These are phyloP conservation scores for Penicillium egyptiacum DNA, from an alignment of 495 filamentous ascomycete genomes.

Conservation along the genomic window DNA sequence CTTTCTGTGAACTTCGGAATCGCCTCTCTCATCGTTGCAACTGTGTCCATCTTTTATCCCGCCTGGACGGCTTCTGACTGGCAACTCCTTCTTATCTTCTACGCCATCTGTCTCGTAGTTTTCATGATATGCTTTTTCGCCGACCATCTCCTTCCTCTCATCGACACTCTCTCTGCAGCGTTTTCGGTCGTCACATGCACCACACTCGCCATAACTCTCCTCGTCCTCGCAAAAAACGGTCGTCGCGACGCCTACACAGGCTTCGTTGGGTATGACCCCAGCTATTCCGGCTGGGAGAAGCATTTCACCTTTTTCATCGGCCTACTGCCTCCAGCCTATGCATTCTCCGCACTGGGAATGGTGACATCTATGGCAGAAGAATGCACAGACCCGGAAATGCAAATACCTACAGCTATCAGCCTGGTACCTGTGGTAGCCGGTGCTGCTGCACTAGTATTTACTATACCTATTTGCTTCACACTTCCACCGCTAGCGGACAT, in stretches of 20 bases:
- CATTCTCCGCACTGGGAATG: slow-evolving; percentile 52
- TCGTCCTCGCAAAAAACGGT: slow-evolving; percentile 49
- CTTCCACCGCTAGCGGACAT: slow-evolving; percentile 55
- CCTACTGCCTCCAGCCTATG: slow-evolving; percentile 53
- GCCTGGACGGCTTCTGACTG: slow-evolving; percentile 49
- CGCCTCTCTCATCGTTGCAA: slow-evolving; percentile 50
- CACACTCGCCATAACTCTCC: slow-evolving; percentile 40
- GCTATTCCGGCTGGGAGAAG: slow-evolving; percentile 50
- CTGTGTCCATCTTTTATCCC: slow-evolving; percentile 53
- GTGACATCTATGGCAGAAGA: slow-evolving; percentile 53
- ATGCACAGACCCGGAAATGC: slow-evolving; percentile 59
- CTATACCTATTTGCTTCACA: slow-evolving; percentile 59
- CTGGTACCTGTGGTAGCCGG: slow-evolving; percentile 39
- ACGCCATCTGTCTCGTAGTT: slow-evolving; percentile 51
- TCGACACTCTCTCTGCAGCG: slow-evolving; percentile 40
- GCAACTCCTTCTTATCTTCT: slow-evolving; percentile 54
- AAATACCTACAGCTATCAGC: slow-evolving; percentile 61
- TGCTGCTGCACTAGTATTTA: slow-evolving; percentile 56
- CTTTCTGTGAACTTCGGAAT: slow-evolving; percentile 62
- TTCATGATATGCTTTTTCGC: slow-evolving; percentile 51
- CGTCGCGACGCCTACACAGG: slow-evolving; percentile 50
- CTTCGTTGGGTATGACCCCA: slow-evolving; percentile 53
- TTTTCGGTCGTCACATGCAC: slow-evolving; percentile 26
- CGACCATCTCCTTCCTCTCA: slow-evolving; percentile 50
- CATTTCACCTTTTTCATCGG: slow-evolving; percentile 58